A percentile compares a stretch with the other conserved stretches of the same genome.
Evolutionary conservation across 352 stramenopile species (phyloP).

Genomic region (Phytopythium montanum): DNA sequence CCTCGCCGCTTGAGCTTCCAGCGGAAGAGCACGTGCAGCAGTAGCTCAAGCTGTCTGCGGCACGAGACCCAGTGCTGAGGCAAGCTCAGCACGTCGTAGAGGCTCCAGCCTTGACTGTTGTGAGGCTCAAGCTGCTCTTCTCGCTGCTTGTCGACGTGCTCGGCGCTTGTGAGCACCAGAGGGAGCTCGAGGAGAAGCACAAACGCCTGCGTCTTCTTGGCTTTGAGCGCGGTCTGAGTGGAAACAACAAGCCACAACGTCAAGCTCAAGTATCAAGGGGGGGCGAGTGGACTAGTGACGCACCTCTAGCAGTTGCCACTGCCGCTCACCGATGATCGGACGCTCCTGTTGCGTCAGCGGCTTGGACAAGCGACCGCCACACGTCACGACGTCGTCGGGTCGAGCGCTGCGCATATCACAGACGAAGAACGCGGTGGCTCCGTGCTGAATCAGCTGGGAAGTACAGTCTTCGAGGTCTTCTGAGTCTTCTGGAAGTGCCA

Average conservation of each 20-base stretch:
- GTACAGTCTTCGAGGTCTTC: conserved; percentile 3
- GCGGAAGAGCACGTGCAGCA: conserved; percentile 63
- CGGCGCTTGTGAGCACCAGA: conserved; percentile 49
- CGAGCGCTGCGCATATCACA: conserved; percentile 44
- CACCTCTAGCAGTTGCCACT: conserved; percentile 71
- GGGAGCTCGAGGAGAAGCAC: conserved; percentile 68
- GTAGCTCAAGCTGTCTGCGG: conserved; percentile 60
- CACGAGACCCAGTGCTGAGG: conserved; percentile 70
- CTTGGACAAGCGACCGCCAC: conserved; percentile 49
- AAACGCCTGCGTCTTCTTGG: conserved; percentile 58
- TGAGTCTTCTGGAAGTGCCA: not conserved
- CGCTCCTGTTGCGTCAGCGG: conserved; percentile 47
- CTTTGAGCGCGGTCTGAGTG: conserved; percentile 43
- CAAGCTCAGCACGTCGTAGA: conserved; percentile 56
- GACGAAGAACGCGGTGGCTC: conserved; percentile 59
- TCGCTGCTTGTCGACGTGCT: conserved; percentile 39
- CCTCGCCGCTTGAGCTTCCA: conserved; percentile 73
- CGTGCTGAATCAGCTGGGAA: conserved; percentile 34
- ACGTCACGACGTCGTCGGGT: conserved; percentile 48
- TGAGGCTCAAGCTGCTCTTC: conserved; percentile 21
- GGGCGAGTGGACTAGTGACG: not conserved
- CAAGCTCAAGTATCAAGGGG: not conserved
- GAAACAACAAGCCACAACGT: not conserved
- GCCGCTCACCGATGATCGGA: conserved; percentile 53
- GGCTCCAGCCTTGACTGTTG: conserved; percentile 15